Evolutionary conservation across 2,329 filamentous ascomycete species (phyloP).

Genomic region (Talaromyces rugulosus): DNA sequence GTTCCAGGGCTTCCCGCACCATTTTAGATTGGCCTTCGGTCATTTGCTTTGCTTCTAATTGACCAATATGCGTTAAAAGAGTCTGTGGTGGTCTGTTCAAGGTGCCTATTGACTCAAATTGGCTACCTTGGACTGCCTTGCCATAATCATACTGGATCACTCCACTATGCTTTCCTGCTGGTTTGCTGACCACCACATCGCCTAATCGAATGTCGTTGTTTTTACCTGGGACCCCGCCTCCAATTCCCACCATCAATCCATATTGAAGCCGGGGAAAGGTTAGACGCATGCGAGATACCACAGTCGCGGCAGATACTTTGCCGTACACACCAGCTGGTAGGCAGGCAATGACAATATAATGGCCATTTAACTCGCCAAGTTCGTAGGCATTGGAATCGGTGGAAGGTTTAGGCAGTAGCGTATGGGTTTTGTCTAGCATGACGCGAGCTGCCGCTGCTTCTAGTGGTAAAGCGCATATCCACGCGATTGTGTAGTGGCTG

Average conservation of each 20-base stretch:
- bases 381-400: not conserved
- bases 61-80: not conserved
- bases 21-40: not conserved
- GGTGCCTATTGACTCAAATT: not conserved
- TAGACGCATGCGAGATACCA: not conserved
- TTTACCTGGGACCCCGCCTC: conserved; percentile 10
- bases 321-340: not conserved
- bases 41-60: not conserved
- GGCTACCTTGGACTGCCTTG: not conserved
- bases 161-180: not conserved
- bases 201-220: conserved; percentile 17
- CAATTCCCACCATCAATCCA: conserved; percentile 15
- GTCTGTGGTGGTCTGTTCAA: not conserved
- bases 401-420: not conserved
- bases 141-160: not conserved
- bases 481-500: conserved; percentile 12
- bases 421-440: conserved; percentile 12
- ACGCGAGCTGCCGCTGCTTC: conserved; percentile 6
- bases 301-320: not conserved
- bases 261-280: conserved; percentile 9
- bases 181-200: conserved; percentile 21
- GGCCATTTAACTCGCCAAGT: not conserved
- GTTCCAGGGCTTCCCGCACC: not conserved
- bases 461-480: conserved; percentile 12
- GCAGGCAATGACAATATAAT: not conserved